Conservation (phyloP, 2,329 filamentous ascomycete species). For the Calonectria honghensis region DNA sequence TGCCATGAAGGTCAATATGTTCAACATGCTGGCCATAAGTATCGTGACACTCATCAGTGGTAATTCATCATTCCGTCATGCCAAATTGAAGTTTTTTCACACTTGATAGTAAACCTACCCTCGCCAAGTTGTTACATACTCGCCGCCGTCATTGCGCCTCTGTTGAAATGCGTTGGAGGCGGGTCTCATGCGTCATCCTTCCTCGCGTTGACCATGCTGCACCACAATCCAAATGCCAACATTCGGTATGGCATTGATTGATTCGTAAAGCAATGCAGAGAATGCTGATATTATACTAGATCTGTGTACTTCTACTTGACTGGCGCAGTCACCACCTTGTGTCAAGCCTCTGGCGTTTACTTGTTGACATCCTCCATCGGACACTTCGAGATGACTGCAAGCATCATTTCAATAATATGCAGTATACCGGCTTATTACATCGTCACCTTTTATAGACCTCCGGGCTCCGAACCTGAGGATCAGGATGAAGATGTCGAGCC, state of each 20-base stretch:
- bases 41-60: neutral
- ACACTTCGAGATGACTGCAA: neutral
- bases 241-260: neutral
- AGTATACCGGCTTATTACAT: neutral
- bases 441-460: neutral
- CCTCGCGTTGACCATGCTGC: neutral
- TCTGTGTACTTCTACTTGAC: neutral
- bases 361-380: neutral
- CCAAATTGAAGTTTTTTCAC: neutral
- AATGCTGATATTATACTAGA: neutral
- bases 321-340: neutral
- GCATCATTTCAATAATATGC: neutral
- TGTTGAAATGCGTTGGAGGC: constrained; percentile 1
- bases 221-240: neutral
- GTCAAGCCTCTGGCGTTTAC: neutral
- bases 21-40: neutral
- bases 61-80: neutral
- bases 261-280: neutral
- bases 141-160: neutral
- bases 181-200: neutral
- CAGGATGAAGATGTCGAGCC: neutral
- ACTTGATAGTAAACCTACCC: neutral
- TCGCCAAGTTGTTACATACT: neutral
- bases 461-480: neutral
- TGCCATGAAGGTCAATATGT: neutral